Evolutionary conservation across 108 stramenopile species (phyloP).

Genomic region (Epithemia pelagica): DNA sequence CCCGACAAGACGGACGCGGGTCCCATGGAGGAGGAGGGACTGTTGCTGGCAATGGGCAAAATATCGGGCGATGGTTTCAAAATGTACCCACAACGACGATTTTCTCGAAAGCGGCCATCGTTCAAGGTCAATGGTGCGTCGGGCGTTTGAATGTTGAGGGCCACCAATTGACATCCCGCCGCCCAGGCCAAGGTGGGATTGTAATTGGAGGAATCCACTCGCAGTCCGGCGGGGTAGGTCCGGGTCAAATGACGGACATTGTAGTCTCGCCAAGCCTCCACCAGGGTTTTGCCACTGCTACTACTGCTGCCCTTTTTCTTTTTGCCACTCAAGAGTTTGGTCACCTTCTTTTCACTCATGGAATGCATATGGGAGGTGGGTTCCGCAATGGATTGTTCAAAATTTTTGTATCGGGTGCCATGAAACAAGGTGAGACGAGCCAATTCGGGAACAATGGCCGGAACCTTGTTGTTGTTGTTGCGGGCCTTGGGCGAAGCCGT

Average conservation of each 20-base stretch:
- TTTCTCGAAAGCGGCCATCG: slow-evolving; percentile 84
- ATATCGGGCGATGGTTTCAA: slow-evolving; percentile 56
- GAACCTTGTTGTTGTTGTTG: not conserved
- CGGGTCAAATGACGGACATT: slow-evolving; percentile 73
- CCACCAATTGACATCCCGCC: slow-evolving; percentile 88
- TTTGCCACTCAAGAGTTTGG: slow-evolving; percentile 39
- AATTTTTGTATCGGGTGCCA: slow-evolving; percentile 47
- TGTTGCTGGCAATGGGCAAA: slow-evolving; percentile 3
- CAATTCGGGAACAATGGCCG: slow-evolving; percentile 35
- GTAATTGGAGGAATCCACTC: slow-evolving; percentile 90
- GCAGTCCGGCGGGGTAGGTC: slow-evolving; percentile 80
- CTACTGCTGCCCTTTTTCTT: slow-evolving; percentile 11
- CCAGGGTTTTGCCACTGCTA: slow-evolving; percentile 9
- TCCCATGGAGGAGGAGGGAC: not conserved
- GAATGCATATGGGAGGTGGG: slow-evolving; percentile 65
- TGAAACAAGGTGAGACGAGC: slow-evolving; percentile 58
- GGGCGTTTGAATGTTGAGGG: slow-evolving; percentile 88
- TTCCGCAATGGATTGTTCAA: slow-evolving; percentile 29
- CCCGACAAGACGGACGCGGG: not conserved
- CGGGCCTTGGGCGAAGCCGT: not conserved
- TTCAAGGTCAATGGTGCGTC: slow-evolving; percentile 71
- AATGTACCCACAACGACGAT: slow-evolving; percentile 88
- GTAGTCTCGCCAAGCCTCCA: slow-evolving; percentile 53
- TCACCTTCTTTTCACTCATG: slow-evolving; percentile 58
- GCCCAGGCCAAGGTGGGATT: slow-evolving; percentile 86